These are phyloP conservation scores for Gonapodya prolifera DNA, from an alignment of 192 early-diverging fungal genomes.

Conservation along the genomic window DNA sequence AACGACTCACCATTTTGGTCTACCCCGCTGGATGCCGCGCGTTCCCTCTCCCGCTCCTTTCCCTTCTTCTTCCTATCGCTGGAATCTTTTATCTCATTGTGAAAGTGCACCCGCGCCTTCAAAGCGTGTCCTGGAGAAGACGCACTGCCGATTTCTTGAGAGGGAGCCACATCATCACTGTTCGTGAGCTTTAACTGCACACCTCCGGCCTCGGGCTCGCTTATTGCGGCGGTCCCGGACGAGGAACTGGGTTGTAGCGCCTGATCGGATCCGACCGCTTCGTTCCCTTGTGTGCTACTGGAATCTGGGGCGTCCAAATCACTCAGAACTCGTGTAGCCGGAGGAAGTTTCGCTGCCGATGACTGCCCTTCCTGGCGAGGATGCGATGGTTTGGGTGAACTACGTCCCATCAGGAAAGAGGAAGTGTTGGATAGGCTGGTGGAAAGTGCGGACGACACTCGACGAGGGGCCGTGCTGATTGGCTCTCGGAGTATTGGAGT, in stretches of 20 bases:
- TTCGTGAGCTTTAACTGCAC: no score
- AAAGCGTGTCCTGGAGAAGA: neutral
- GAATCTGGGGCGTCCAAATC: neutral
- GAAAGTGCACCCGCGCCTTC: neutral
- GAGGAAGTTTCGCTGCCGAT: neutral
- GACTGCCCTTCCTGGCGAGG: no score
- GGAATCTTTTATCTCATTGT: neutral
- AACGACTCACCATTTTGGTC: neutral
- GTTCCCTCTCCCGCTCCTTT: neutral
- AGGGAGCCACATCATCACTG: no score
- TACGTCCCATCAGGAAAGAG: neutral
- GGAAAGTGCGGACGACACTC: neutral
- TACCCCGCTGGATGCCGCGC: neutral
- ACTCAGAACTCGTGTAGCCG: neutral
- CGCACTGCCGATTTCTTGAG: no score
- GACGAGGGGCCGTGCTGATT: neutral
- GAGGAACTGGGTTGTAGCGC: neutral
- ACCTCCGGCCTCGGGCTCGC: no score
- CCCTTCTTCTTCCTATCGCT: neutral
- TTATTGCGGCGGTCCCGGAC: no score
- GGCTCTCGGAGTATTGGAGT: neutral
- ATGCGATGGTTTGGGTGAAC: neutral
- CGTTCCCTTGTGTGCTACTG: neutral
- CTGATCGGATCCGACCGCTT: neutral
- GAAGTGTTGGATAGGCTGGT: neutral